Evolutionary conservation across 1,139 yeast species (phyloP).

Genomic region (Sugiyamaella grinbergsii): DNA sequence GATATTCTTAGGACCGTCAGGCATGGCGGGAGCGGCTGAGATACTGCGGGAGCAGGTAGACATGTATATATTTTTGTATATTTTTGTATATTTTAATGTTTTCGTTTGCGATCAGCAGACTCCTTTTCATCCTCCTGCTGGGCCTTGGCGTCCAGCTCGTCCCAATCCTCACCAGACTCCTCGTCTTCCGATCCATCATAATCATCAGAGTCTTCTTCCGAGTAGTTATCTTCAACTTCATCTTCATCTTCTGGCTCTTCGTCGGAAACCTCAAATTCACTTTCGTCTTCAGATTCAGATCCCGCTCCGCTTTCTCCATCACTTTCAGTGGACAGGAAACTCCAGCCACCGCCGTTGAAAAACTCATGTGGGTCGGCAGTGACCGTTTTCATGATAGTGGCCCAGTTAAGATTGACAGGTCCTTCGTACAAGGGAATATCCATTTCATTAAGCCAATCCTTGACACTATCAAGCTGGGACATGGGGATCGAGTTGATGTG

Average conservation of each 20-base stretch:
- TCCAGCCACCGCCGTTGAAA: slow-evolving; percentile 94
- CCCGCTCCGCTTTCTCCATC: slow-evolving; percentile 53
- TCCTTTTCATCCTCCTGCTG: slow-evolving; percentile 35
- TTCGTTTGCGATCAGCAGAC: slow-evolving; percentile 28
- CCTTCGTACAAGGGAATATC: slow-evolving; percentile 96
- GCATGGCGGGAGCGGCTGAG: no score
- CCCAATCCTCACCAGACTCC: slow-evolving; percentile 45
- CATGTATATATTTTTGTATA: slow-evolving; percentile 6
- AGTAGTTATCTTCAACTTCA: slow-evolving; percentile 43
- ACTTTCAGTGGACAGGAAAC: slow-evolving; percentile 66
- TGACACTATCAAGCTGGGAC: slow-evolving; percentile 87
- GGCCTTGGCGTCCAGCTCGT: slow-evolving; percentile 45
- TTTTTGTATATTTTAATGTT: slow-evolving; percentile 21
- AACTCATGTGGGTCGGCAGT: slow-evolving; percentile 92
- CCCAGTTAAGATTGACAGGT: slow-evolving; percentile 94
- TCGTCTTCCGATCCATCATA: slow-evolving; percentile 35
- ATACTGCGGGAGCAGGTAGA: no score
- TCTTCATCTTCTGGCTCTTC: slow-evolving; percentile 37
- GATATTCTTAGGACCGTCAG: no score
- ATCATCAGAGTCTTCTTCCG: slow-evolving; percentile 38
- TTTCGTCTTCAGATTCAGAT: slow-evolving; percentile 50
- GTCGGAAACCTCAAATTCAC: slow-evolving; percentile 43
- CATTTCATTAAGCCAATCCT: slow-evolving; percentile 94
- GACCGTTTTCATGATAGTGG: slow-evolving; percentile 91
- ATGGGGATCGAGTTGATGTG: slow-evolving; percentile 95